Evolutionary conservation across 148 eudicot genomes (phyloP), one percentile per base, ranked within the genome.

Genomic region (Silene conica): DNA sequence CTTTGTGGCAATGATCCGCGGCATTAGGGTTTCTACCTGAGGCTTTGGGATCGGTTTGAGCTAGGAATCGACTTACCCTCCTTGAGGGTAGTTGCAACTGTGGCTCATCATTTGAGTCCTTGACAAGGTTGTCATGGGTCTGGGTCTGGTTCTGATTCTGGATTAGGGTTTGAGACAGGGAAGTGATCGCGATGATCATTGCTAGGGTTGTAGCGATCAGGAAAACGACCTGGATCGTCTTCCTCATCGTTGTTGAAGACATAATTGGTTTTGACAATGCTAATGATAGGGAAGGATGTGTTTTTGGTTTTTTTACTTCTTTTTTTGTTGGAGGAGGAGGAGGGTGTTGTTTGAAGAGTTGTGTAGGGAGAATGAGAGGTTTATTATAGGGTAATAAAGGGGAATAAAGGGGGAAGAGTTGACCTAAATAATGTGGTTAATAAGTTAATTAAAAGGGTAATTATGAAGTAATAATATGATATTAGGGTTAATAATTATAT

Each of bases 1-100:
- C 79, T 67, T 84, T 83, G 65, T 82, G 21, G 78, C 97, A 92
- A 11, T 85, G 89, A 34, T 85, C 88, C 0, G 90, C 86, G 0
- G 87, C 85, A 57, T 77, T 86, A 6, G 87, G 85, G 79, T 78
- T 86, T 28, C 64, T 80, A 6, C 43, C 43, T 6, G 43, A 38
- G 10, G 22, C 57, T 75, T 21, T 25, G 31, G 46, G 25, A 31
- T 38, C 20, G 41, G 57, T 71, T 1, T 80, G 72, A 1, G 77
- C 79, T 2, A 92, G 82, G 34, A 92, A 88, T 4, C 95, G 88
- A 18, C 88, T 86, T 1, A 74, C 71, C 74, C 83, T 76, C 34
- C 63, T 80, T 1, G 79, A 56, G 9, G 81, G 63, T 3, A 11
- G 80, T 15, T 58, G 43, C 41, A 62, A 19, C 0, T 9, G 21